phyloP scores from a whole-genome alignment of 495 filamentous ascomycete species.

The Amniculicola lignicola region DNA sequence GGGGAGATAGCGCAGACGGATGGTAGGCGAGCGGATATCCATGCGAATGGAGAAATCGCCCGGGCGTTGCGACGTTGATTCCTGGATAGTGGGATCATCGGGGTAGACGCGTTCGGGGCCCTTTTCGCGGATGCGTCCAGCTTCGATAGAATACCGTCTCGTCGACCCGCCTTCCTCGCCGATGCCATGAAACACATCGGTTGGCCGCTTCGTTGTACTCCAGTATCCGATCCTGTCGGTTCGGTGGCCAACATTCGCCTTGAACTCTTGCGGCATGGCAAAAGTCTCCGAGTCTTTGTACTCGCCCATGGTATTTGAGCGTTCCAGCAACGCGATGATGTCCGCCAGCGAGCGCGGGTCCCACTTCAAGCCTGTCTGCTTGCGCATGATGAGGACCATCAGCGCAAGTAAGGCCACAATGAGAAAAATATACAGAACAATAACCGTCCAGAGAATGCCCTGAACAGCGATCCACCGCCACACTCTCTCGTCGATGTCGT shows the following conservation, averaged over 20 bases:
- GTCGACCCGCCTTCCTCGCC: conserved; percentile 59
- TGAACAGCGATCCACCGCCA: conserved; percentile 81
- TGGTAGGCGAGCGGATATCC: conserved; percentile 47
- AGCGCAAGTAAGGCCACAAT: conserved; percentile 55
- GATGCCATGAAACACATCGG: conserved; percentile 62
- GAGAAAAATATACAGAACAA: conserved; percentile 68
- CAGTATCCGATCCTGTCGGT: conserved; percentile 78
- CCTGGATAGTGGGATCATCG: conserved; percentile 1
- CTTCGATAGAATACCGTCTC: conserved; percentile 55
- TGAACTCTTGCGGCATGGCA: conserved; percentile 47
- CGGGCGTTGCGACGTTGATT: conserved; percentile 2
- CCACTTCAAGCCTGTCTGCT: conserved; percentile 75
- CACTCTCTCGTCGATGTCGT: conserved; percentile 42
- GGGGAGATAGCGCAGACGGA: conserved; percentile 67
- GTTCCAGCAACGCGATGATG: conserved; percentile 67
- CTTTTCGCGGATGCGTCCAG: conserved; percentile 43
- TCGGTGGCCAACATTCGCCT: conserved; percentile 46
- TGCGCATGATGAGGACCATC: conserved; percentile 50
- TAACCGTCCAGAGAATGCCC: conserved; percentile 72
- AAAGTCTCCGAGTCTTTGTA: conserved; percentile 61
- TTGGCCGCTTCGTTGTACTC: conserved; percentile 57
- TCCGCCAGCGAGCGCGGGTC: conserved; percentile 79
- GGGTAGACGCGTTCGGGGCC: conserved; percentile 14
- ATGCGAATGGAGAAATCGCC: conserved; percentile 36
- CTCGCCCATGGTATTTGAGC: conserved; percentile 71